phyloP scores from a whole-genome alignment of 345 rosid species.

The Linum lewisii region DNA sequence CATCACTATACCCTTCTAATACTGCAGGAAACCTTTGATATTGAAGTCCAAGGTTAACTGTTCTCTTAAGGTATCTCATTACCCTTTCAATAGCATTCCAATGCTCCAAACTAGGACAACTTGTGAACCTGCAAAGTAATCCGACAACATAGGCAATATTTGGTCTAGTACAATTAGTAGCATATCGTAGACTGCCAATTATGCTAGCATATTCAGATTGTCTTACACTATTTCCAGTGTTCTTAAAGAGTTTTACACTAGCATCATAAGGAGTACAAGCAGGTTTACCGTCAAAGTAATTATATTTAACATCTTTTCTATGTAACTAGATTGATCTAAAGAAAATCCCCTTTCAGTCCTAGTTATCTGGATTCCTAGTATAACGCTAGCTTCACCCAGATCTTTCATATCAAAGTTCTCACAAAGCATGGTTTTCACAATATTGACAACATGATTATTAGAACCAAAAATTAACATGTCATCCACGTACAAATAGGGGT shows the following conservation, averaged over 20 bases:
- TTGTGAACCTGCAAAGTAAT: neutral
- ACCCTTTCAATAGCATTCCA: neutral
- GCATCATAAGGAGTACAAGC: neutral
- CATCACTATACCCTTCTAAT: conserved; percentile 7
- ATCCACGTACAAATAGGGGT: too few species aligned
- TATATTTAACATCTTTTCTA: neutral
- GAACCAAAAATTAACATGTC: neutral
- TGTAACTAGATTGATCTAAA: neutral
- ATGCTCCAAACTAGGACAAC: neutral
- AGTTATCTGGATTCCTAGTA: neutral
- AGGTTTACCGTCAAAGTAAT: neutral
- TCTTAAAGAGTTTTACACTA: neutral
- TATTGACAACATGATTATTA: neutral
- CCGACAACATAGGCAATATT: neutral
- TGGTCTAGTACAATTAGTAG: neutral
- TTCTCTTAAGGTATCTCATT: neutral
- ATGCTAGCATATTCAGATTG: conserved; percentile 1
- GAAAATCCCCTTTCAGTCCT: neutral
- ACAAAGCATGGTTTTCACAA: neutral
- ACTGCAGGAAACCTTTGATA: neutral
- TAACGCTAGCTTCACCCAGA: neutral
- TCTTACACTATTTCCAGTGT: neutral
- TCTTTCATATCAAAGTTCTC: conserved; percentile 2
- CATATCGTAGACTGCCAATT: neutral
- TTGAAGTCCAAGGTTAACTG: neutral